phyloP scores from a whole-genome alignment of 2,329 filamentous ascomycete genomes.

The Phialophora macrospora region DNA sequence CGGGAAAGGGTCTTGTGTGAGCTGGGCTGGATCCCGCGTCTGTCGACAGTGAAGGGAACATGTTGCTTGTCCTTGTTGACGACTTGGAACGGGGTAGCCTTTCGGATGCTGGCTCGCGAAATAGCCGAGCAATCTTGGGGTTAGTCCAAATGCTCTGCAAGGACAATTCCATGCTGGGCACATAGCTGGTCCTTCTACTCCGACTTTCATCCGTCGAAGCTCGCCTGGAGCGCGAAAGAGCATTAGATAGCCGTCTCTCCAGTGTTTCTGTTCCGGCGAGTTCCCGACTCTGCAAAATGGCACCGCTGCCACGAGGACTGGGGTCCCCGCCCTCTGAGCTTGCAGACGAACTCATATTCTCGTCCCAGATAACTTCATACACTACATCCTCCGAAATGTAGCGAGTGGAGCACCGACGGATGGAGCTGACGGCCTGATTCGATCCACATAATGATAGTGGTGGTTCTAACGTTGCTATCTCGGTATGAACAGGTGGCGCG shows the following conservation, averaged over 20 bases:
- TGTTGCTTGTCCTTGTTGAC: constrained; percentile 8
- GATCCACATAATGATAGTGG: constrained; percentile 13
- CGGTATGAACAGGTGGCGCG: constrained; percentile 33
- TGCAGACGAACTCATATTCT: constrained; percentile 25
- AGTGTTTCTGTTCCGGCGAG: constrained; percentile 29
- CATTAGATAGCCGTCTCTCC: constrained; percentile 30
- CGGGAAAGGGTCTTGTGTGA: neutral
- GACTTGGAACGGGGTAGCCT: constrained; percentile 28
- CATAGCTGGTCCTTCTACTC: constrained; percentile 21
- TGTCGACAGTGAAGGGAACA: neutral
- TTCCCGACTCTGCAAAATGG: constrained; percentile 14
- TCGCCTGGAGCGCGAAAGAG: constrained; percentile 26
- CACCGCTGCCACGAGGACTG: constrained; percentile 13
- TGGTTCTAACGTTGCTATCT: constrained; percentile 27
- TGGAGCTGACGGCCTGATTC: constrained; percentile 10
- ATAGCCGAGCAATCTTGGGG: constrained; percentile 28
- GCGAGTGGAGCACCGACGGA: constrained; percentile 35
- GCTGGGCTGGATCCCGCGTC: neutral
- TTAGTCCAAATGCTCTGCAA: constrained; percentile 18
- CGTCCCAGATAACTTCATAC: constrained; percentile 39
- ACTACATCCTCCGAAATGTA: constrained; percentile 33
- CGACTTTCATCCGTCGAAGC: constrained; percentile 12
- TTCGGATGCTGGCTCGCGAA: constrained; percentile 29
- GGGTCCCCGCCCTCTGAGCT: constrained; percentile 19
- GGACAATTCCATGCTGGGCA: constrained; percentile 14